Conservation (phyloP, 2,329 filamentous ascomycete genomes). For the Talaromyces sp. region DNA sequence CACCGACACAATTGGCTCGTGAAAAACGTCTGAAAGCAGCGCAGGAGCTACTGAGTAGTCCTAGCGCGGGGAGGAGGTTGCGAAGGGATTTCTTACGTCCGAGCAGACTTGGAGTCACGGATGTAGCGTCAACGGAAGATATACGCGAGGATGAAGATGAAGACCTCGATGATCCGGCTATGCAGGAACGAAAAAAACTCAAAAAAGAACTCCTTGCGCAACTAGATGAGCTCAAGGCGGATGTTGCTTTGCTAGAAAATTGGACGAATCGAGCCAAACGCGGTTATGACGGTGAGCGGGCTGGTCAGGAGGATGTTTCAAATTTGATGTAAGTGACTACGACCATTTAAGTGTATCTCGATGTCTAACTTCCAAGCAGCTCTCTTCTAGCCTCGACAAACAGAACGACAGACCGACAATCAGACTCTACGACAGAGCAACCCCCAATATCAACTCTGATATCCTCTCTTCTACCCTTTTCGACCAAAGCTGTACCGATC, state of each 20-base stretch:
- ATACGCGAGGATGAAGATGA: constrained; percentile 25
- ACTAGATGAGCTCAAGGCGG: constrained; percentile 56
- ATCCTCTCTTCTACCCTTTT: constrained; percentile 44
- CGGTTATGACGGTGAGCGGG: constrained; percentile 30
- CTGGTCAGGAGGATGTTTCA: constrained; percentile 37
- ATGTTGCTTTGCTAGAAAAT: constrained; percentile 57
- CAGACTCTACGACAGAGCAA: constrained; percentile 25
- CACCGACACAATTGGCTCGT: constrained; percentile 42
- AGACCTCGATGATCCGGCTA: constrained; percentile 2
- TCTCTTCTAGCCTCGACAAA: constrained; percentile 34
- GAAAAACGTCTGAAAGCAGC: constrained; percentile 36
- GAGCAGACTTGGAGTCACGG: constrained; percentile 33
- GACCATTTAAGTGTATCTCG: neutral
- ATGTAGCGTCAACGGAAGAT: constrained; percentile 15
- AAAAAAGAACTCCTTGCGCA: constrained; percentile 57
- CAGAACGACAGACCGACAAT: constrained; percentile 30
- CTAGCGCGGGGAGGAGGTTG: constrained; percentile 28
- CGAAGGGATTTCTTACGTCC: constrained; percentile 22
- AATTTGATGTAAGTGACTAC: constrained; percentile 36
- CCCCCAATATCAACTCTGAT: constrained; percentile 37
- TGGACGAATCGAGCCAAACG: constrained; percentile 59
- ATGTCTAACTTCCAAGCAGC: constrained; percentile 31
- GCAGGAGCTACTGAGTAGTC: constrained; percentile 37
- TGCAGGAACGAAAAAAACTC: constrained; percentile 51
- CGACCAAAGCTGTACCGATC: constrained; percentile 28